A percentile compares a stretch with the other conserved stretches of the same genome.
Evolutionary conservation across 768 basidiomycete genomes (phyloP).

Genomic region (Pisolithus orientalis): DNA sequence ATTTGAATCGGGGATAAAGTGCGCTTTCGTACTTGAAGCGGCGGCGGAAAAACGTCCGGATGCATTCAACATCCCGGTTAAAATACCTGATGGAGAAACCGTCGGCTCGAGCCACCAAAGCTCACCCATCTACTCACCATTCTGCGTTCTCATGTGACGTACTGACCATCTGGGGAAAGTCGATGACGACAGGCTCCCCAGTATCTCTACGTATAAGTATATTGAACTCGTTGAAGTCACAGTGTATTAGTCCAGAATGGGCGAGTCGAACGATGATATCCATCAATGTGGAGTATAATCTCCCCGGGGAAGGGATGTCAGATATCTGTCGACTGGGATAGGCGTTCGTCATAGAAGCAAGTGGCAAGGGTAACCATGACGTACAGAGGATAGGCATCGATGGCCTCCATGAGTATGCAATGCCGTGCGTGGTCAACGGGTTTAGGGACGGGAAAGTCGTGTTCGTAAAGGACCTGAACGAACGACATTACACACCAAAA

Average conservation of each 20-base stretch:
- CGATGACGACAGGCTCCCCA: constrained; percentile 84
- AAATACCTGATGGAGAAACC: constrained; percentile 69
- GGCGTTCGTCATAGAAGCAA: constrained; percentile 1
- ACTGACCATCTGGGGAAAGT: constrained; percentile 99
- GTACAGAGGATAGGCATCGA: constrained; percentile 92
- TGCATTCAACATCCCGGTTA: constrained; percentile 96
- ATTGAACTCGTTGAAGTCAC: constrained; percentile 99
- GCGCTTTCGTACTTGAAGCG: constrained; percentile 90
- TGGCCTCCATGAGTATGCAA: constrained; percentile 92
- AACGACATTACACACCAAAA: neutral
- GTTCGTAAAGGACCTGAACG: constrained; percentile 77
- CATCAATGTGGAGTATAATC: constrained; percentile 89
- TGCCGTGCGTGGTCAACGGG: constrained; percentile 95
- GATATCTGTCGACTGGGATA: constrained; percentile 73
- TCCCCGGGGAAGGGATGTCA: constrained; percentile 78
- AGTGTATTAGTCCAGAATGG: constrained; percentile 91
- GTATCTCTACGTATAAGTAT: constrained; percentile 80
- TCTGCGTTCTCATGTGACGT: constrained; percentile 96
- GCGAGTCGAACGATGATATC: constrained; percentile 94
- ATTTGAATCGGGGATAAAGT: constrained; percentile 79
- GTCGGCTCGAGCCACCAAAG: constrained; percentile 5
- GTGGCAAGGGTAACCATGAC: constrained; percentile 16
- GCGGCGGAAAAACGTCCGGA: constrained; percentile 85
- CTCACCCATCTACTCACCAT: constrained; percentile 50
- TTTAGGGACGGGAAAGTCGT: constrained; percentile 87